These are phyloP conservation scores for Naganishia vishniacii DNA, from an alignment of 768 basidiomycete species.

Conservation along the genomic window DNA sequence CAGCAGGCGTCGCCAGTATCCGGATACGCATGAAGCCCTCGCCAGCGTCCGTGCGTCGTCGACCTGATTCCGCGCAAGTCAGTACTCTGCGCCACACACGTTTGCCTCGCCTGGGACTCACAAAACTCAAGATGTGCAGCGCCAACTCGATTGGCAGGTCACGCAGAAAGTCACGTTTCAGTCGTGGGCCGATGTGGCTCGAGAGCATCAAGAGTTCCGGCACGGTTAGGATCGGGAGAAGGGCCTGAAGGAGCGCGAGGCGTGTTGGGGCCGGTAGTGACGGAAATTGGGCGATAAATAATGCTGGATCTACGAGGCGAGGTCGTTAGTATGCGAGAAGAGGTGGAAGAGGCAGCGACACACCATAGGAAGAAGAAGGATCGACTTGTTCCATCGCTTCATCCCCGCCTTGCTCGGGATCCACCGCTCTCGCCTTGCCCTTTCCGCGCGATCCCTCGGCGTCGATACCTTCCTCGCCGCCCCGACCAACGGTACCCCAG, in stretches of 20 bases:
- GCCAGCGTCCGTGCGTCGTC: conserved; percentile 68
- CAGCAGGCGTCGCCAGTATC: conserved; percentile 64
- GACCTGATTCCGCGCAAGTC: conserved; percentile 45
- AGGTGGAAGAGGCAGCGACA: no score
- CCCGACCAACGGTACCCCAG: conserved; percentile 25
- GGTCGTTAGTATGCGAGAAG: conserved; percentile 21
- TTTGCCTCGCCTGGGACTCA: conserved; percentile 29
- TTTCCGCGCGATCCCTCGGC: not conserved
- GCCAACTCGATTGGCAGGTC: conserved; percentile 67
- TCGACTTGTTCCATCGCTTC: not conserved
- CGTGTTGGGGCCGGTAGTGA: conserved; percentile 27
- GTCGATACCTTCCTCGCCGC: conserved; percentile 10
- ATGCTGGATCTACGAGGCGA: conserved; percentile 22
- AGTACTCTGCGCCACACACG: not conserved
- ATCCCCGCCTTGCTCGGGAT: no score
- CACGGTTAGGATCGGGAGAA: conserved; percentile 37
- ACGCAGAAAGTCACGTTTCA: conserved; percentile 49
- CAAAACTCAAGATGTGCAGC: conserved; percentile 66
- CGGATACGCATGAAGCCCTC: conserved; percentile 64
- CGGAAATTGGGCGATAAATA: conserved; percentile 33
- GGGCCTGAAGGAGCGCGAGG: conserved; percentile 21
- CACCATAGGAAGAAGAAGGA: not conserved
- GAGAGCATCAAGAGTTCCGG: conserved; percentile 43
- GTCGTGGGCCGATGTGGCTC: conserved; percentile 42
- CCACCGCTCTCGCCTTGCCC: not conserved